phyloP scores from a whole-genome alignment of 495 filamentous ascomycete species.

The Pseudoneurospora amorphoporcata region DNA sequence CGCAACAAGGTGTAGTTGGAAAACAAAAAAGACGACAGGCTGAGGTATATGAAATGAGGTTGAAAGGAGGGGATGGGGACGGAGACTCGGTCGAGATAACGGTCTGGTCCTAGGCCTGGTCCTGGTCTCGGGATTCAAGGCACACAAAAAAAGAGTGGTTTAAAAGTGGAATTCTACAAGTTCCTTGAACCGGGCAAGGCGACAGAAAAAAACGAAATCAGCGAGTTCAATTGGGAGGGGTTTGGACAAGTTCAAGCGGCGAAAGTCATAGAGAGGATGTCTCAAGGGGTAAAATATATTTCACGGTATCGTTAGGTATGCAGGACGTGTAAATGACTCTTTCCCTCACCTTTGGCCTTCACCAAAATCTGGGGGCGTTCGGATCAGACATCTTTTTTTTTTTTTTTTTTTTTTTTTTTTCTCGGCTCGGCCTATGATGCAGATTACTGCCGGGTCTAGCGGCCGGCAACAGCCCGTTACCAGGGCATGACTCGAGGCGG shows the following conservation, averaged over 20 bases:
- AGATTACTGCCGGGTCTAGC: slow-evolving; percentile 7
- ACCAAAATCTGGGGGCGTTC: background rate
- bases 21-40: background rate
- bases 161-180: background rate
- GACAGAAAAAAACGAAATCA: background rate
- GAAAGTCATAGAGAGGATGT: background rate
- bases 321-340: background rate
- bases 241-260: background rate
- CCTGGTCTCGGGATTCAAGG: background rate
- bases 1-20: background rate
- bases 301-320: background rate
- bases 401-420: slow-evolving; percentile 17
- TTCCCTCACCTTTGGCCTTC: background rate
- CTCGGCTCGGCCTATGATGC: slow-evolving; percentile 12
- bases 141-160: background rate
- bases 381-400: slow-evolving; percentile 6
- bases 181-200: background rate
- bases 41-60: background rate
- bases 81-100: background rate
- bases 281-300: background rate
- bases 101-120: background rate
- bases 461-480: slow-evolving; percentile 8
- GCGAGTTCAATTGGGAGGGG: background rate
- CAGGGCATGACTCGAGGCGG: slow-evolving; percentile 12
- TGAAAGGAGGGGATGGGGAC: background rate